phyloP scores from a whole-genome alignment of 2,329 filamentous ascomycete species.

The Fusarium humuli region DNA sequence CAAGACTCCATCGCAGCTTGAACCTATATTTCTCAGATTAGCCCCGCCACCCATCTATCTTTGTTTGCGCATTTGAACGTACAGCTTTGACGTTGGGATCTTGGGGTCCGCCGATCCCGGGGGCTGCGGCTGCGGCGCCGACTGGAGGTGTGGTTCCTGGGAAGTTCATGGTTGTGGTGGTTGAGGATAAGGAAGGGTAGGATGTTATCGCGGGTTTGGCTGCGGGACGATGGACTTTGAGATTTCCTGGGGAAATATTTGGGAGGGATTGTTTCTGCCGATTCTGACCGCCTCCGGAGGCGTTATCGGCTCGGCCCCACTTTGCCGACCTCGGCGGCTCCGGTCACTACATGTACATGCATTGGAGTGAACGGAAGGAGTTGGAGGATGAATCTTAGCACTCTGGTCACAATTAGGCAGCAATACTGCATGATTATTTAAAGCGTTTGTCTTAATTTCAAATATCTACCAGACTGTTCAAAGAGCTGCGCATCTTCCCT shows the following conservation, averaged over 20 bases:
- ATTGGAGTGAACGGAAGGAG: no score
- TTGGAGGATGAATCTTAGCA: no score
- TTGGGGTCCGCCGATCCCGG: conserved; percentile 52
- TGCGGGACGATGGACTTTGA: conserved; percentile 28
- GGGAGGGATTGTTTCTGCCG: conserved; percentile 56
- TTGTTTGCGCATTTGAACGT: conserved; percentile 39
- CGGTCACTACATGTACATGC: neutral
- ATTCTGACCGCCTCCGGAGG: conserved; percentile 50
- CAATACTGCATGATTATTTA: neutral
- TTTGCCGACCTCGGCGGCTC: conserved; percentile 28
- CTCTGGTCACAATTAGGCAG: no score
- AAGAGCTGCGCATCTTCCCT: conserved; percentile 5
- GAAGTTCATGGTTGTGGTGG: conserved; percentile 53
- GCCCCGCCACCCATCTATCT: neutral
- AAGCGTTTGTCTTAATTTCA: neutral
- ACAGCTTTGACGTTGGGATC: conserved; percentile 66
- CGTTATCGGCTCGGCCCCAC: conserved; percentile 40
- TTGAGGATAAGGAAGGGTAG: conserved; percentile 10
- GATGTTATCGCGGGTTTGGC: conserved; percentile 36
- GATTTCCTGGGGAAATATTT: conserved; percentile 39
- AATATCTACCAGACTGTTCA: conserved; percentile 2
- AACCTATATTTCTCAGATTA: conserved; percentile 67
- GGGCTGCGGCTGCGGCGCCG: conserved; percentile 40
- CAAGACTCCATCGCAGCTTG: conserved; percentile 92
- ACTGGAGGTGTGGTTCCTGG: conserved; percentile 48